These are phyloP conservation scores for Stachybotrys elegans DNA, from an alignment of 2,329 filamentous ascomycete species.

Conservation along the genomic window DNA sequence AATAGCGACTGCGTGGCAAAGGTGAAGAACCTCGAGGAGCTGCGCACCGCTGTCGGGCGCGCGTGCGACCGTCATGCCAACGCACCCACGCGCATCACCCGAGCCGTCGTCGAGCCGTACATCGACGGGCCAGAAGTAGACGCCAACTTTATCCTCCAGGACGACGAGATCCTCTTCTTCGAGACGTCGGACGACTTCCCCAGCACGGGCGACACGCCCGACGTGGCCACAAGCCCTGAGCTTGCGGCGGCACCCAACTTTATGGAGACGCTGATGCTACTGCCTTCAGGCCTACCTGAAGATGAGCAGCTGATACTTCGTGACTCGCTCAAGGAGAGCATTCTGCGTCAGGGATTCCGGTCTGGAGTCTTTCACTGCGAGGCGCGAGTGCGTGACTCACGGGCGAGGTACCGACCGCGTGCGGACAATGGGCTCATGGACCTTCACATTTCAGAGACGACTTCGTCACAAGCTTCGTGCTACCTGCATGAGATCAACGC, in stretches of 20 bases:
- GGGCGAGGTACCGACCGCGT: constrained; percentile 11
- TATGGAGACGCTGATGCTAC: constrained; percentile 17
- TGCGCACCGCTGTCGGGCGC: constrained; percentile 17
- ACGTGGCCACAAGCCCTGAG: not conserved
- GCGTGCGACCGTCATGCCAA: constrained; percentile 12
- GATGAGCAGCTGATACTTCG: constrained; percentile 13
- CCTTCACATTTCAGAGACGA: constrained; percentile 1
- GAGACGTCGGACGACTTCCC: constrained; percentile 35
- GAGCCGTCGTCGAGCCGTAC: constrained; percentile 30
- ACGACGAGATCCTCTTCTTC: constrained; percentile 33
- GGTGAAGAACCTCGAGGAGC: constrained; percentile 19
- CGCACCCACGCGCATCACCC: constrained; percentile 12
- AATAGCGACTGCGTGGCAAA: constrained; percentile 25
- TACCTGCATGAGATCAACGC: constrained; percentile 25
- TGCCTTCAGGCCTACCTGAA: constrained; percentile 17
- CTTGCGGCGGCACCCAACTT: constrained; percentile 14
- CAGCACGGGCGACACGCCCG: constrained; percentile 6
- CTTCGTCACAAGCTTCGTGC: constrained; percentile 5
- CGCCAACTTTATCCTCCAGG: constrained; percentile 31
- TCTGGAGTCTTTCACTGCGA: constrained; percentile 24
- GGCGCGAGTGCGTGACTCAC: constrained; percentile 20
- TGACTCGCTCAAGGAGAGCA: constrained; percentile 12
- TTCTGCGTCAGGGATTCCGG: constrained; percentile 17
- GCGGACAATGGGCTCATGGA: constrained; percentile 13
- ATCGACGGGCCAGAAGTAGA: constrained; percentile 36